Conservation (phyloP, 148 eudicot species). For the Chenopodium berlandieri region DNA sequence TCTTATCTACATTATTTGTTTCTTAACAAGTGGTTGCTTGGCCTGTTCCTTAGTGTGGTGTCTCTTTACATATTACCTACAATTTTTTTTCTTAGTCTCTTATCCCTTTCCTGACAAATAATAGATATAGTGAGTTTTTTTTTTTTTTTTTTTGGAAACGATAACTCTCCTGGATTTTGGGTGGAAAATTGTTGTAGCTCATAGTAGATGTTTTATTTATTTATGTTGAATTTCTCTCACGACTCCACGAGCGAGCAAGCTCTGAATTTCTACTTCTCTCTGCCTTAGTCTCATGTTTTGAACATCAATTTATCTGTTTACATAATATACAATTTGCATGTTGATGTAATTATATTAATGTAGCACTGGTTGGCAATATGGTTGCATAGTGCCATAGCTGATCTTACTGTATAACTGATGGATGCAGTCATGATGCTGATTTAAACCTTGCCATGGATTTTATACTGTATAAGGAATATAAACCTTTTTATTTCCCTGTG, state of each 20-base stretch:
- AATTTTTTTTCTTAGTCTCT: neutral
- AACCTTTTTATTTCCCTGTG: neutral
- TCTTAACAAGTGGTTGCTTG: neutral
- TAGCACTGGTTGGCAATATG: neutral
- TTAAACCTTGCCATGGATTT: neutral
- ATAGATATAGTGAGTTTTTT: neutral
- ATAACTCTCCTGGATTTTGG: neutral
- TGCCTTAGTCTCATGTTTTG: neutral
- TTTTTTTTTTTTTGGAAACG: neutral
- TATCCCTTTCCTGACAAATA: neutral
- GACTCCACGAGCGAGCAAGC: neutral
- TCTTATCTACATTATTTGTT: neutral
- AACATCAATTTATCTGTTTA: no score
- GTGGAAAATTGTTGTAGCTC: neutral
- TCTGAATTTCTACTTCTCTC: neutral
- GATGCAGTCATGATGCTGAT: conserved; percentile 7
- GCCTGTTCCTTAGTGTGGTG: neutral
- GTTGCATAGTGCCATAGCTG: neutral
- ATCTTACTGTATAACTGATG: neutral
- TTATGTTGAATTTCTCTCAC: neutral
- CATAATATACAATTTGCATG: neutral
- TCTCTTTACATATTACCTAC: neutral
- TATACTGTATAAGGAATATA: neutral
- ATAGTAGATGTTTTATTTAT: neutral
- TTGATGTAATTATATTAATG: neutral